These are phyloP conservation scores for Pythium apleroticum DNA, from an alignment of 352 stramenopile genomes.

Conservation along the genomic window DNA sequence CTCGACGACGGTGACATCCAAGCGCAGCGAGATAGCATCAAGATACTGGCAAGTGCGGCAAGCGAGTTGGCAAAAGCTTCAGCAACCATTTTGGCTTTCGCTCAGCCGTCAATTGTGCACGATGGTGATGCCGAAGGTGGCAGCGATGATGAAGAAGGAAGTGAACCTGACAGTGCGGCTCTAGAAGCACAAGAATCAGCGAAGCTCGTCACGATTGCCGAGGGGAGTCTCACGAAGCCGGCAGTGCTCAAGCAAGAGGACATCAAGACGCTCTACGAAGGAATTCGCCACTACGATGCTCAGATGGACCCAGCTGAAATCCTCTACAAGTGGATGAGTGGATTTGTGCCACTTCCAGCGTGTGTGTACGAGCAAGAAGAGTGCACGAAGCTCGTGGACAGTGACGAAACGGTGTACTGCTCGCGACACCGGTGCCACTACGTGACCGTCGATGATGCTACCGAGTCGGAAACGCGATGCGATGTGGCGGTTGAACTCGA, in stretches of 20 bases:
- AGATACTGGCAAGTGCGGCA: slow-evolving; percentile 11
- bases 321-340: slow-evolving; percentile 55
- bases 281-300: slow-evolving; percentile 62
- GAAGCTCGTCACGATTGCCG: neutral
- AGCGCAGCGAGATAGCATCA: slow-evolving; percentile 10
- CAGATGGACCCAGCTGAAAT: slow-evolving; percentile 54
- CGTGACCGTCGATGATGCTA: neutral
- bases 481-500: slow-evolving; percentile 27
- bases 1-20: neutral
- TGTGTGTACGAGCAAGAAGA: slow-evolving; percentile 34
- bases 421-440: slow-evolving; percentile 31
- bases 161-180: neutral
- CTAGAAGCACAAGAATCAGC: neutral
- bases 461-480: slow-evolving; percentile 27
- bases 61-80: neutral
- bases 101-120: neutral
- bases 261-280: slow-evolving; percentile 39
- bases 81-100: neutral
- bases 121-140: slow-evolving; percentile 23
- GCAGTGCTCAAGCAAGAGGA: slow-evolving; percentile 29
- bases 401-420: slow-evolving; percentile 26
- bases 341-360: slow-evolving; percentile 43
- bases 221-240: slow-evolving; percentile 4
- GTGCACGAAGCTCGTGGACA: slow-evolving; percentile 37
- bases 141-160: slow-evolving; percentile 3